Evolutionary conservation across 2,329 filamentous ascomycete species (phyloP).

Genomic region (Trichophyton mentagrophytes): DNA sequence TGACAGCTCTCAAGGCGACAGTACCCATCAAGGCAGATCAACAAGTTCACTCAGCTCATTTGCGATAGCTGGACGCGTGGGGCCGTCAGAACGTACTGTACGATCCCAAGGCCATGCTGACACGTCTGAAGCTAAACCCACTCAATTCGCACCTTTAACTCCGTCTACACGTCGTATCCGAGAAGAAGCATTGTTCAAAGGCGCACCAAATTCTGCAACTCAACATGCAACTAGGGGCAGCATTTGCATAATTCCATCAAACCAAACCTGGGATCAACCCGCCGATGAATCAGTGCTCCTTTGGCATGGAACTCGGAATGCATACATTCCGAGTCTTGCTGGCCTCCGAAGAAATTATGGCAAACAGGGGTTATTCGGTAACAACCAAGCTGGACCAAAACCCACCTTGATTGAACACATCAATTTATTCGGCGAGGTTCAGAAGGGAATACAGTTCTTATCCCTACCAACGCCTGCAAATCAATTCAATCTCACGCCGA

Average conservation of each 20-base stretch:
- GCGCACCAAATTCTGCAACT: conserved; percentile 19
- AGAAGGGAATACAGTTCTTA: conserved; percentile 28
- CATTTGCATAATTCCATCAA: conserved; percentile 30
- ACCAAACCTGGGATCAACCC: conserved; percentile 23
- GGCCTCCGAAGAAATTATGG: conserved; percentile 33
- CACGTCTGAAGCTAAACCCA: conserved; percentile 19
- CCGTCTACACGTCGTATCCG: conserved; percentile 36
- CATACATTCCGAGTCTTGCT: conserved; percentile 32
- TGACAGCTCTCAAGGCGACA: conserved; percentile 29
- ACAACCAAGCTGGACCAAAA: conserved; percentile 28
- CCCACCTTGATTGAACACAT: conserved; percentile 29
- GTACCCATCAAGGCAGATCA: conserved; percentile 28
- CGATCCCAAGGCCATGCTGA: conserved; percentile 15
- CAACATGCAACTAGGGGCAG: conserved; percentile 25
- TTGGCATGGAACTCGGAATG: conserved; percentile 30
- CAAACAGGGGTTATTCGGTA: conserved; percentile 27
- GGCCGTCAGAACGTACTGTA: conserved; percentile 12
- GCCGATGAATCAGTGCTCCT: conserved; percentile 35
- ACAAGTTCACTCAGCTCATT: conserved; percentile 31
- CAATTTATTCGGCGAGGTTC: conserved; percentile 29
- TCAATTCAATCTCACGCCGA: conserved; percentile 16
- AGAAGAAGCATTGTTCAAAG: conserved; percentile 34
- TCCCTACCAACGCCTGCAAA: conserved; percentile 15
- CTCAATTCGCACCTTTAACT: conserved; percentile 35
- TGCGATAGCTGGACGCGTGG: conserved; percentile 31